Conservation (phyloP, 1,139 yeast species). For the Wickerhamomyces sp. region DNA sequence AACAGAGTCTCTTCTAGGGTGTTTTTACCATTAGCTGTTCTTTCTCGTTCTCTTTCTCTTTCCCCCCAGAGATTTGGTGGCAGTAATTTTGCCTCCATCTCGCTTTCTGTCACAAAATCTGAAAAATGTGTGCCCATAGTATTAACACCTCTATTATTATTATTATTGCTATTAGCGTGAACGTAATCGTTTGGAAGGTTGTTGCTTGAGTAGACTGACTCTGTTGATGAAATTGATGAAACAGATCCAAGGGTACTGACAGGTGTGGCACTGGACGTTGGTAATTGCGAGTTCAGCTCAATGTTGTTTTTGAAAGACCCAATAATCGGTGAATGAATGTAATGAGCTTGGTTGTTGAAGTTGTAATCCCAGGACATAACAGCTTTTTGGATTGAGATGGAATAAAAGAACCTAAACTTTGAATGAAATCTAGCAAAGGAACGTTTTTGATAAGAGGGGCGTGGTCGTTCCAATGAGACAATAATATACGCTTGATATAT, state of each 20-base stretch:
- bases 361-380: background rate
- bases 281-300: background rate
- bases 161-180: constrained; percentile 3
- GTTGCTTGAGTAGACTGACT: background rate
- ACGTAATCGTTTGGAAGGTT: too few relatives aligned
- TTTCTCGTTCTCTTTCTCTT: background rate
- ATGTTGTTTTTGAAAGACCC: background rate
- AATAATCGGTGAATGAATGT: background rate
- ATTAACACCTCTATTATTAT: background rate
- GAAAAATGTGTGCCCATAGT: constrained; percentile 5
- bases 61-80: constrained; percentile 12
- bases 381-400: too few relatives aligned
- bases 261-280: background rate
- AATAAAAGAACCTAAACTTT: too few relatives aligned
- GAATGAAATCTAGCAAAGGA: too few relatives aligned
- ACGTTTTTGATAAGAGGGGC: too few relatives aligned
- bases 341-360: background rate
- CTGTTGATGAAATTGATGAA: background rate
- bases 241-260: background rate
- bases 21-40: background rate
- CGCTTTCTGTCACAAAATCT: constrained; percentile 5
- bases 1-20: constrained; percentile 13
- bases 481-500: too few relatives aligned
- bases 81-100: constrained; percentile 14
- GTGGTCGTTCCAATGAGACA: too few relatives aligned